Evolutionary conservation across 1,284 basidiomycete species (phyloP).

Genomic region (Caloboletus inedulis): DNA sequence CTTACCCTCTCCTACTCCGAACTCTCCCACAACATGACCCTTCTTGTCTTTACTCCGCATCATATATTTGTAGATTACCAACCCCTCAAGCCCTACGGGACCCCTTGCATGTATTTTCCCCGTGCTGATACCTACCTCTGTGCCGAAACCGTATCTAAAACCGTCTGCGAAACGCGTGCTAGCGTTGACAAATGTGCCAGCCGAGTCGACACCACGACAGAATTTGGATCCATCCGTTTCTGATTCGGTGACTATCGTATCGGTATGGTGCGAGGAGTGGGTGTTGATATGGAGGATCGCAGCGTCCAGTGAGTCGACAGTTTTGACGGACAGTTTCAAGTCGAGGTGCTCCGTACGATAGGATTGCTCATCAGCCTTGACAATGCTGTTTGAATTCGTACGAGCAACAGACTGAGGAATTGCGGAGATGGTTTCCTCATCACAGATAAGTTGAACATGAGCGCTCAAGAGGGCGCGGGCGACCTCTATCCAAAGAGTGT

Average conservation of each 20-base stretch:
- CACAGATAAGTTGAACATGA: slow-evolving; percentile 80
- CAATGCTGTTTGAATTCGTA: slow-evolving; percentile 42
- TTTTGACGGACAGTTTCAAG: slow-evolving; percentile 77
- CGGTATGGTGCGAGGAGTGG: slow-evolving; percentile 95
- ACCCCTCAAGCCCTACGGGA: slow-evolving; percentile 92
- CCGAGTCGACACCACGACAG: slow-evolving; percentile 85
- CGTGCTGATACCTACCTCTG: slow-evolving; percentile 97
- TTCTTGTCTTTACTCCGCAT: slow-evolving; percentile 67
- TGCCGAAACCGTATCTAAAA: slow-evolving; percentile 95
- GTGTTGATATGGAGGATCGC: slow-evolving; percentile 91
- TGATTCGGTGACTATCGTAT: slow-evolving; percentile 88
- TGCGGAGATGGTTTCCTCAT: slow-evolving; percentile 59
- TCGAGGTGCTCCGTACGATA: slow-evolving; percentile 89
- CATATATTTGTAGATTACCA: slow-evolving; percentile 95
- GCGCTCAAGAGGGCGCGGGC: slow-evolving; percentile 69
- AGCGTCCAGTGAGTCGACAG: slow-evolving; percentile 63
- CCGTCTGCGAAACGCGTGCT: slow-evolving; percentile 97
- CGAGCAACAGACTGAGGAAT: slow-evolving; percentile 36
- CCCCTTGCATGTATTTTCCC: slow-evolving; percentile 96
- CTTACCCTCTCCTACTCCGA: slow-evolving; percentile 80
- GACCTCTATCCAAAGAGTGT: slow-evolving; percentile 77
- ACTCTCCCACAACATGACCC: slow-evolving; percentile 82
- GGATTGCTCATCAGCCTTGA: slow-evolving; percentile 55
- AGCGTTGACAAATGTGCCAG: slow-evolving; percentile 93
- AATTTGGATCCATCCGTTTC: slow-evolving; percentile 67